Conservation (phyloP, 208 protist species). For the Trypanosoma mega region DNA sequence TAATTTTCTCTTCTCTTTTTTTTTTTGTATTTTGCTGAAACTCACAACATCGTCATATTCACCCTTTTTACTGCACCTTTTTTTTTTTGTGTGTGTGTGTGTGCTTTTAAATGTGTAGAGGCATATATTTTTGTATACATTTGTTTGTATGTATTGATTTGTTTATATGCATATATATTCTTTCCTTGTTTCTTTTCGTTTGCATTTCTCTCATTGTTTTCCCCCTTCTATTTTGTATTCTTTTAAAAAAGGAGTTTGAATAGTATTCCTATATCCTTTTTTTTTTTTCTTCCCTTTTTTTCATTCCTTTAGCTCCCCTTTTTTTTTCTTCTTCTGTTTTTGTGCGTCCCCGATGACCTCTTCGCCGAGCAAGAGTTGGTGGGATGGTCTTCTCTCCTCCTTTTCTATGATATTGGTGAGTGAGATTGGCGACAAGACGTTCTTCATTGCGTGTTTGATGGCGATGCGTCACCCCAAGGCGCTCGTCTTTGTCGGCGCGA, state of each 20-base stretch:
- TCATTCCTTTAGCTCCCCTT: not conserved
- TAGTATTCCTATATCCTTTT: not conserved
- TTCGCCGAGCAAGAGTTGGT: constrained; percentile 16
- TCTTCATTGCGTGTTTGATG: constrained; percentile 96
- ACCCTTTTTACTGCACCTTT: too few species aligned
- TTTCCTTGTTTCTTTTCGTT: not conserved
- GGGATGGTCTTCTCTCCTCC: constrained; percentile 85
- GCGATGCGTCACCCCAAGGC: constrained; percentile 91
- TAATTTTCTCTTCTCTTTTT: too few species aligned
- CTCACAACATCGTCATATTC: too few species aligned
- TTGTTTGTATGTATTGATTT: constrained; percentile 5
- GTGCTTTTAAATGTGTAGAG: not conserved
- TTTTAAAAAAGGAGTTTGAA: not conserved
- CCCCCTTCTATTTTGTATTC: not conserved
- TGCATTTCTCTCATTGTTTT: not conserved
- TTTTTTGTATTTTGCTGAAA: too few species aligned
- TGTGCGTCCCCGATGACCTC: constrained; percentile 1
- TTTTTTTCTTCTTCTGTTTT: not conserved
- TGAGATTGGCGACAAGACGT: constrained; percentile 96
- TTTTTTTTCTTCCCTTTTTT: constrained; percentile 11
- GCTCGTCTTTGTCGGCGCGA: constrained; percentile 83
- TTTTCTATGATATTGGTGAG: constrained; percentile 92
- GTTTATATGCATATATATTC: too few species aligned
- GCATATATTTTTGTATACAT: not conserved
- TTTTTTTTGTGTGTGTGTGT: constrained; percentile 12